Evolutionary conservation across 2,329 filamentous ascomycete species (phyloP).

Genomic region (Aspergillus pseudotamarii): DNA sequence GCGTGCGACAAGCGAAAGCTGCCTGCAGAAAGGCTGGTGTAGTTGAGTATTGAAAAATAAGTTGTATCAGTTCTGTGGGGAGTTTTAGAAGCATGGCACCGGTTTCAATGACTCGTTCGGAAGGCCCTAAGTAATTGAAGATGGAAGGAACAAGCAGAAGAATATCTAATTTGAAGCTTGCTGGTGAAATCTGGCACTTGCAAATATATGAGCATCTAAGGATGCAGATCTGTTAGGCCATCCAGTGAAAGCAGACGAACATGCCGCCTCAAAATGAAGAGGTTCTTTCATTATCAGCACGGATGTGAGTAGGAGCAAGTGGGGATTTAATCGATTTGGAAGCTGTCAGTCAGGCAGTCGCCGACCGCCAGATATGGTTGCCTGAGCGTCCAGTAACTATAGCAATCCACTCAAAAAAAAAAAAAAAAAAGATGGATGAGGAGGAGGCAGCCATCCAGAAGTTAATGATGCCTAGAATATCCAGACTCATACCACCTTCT

Average conservation of each 20-base stretch:
- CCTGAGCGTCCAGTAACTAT: not conserved
- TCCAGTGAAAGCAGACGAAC: not conserved
- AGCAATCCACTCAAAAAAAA: not conserved
- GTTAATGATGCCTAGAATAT: not conserved
- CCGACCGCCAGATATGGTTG: not conserved
- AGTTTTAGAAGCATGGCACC: slow-evolving; percentile 36
- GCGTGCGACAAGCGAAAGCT: slow-evolving; percentile 37
- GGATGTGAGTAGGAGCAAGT: not conserved
- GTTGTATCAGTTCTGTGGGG: slow-evolving; percentile 44
- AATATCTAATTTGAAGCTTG: not conserved
- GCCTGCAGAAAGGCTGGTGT: slow-evolving; percentile 42
- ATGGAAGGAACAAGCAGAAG: not conserved
- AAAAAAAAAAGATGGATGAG: too few relatives aligned
- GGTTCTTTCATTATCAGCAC: not conserved
- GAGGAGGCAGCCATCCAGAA: not conserved
- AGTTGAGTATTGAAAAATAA: slow-evolving; percentile 37
- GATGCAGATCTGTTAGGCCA: not conserved
- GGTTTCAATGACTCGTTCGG: not conserved
- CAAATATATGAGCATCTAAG: not conserved
- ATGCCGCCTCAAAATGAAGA: too few relatives aligned
- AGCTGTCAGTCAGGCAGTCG: not conserved
- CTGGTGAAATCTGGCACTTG: not conserved
- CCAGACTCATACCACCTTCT: not conserved
- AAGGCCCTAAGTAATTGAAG: not conserved
- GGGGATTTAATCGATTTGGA: not conserved